These are phyloP conservation scores for Pyrenophora tritici-repentis DNA, from an alignment of 2,329 filamentous ascomycete genomes.

Conservation along the genomic window DNA sequence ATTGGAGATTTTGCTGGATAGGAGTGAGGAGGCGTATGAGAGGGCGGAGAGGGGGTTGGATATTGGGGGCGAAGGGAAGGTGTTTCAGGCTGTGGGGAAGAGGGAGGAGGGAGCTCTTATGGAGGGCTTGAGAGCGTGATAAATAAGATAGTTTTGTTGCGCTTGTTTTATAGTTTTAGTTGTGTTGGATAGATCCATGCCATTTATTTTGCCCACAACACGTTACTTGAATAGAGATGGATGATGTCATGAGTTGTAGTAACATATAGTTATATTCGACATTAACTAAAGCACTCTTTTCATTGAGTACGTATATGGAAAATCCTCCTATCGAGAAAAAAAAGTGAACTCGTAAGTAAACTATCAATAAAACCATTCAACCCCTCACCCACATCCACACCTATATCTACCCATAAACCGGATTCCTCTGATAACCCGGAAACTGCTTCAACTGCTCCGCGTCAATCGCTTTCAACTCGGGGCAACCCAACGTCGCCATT, in stretches of 20 bases:
- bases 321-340: too few relatives aligned
- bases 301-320: too few relatives aligned
- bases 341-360: too few relatives aligned
- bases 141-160: background rate
- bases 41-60: conserved; percentile 79
- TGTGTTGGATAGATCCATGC: too few relatives aligned
- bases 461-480: conserved; percentile 23
- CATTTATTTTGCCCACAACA: too few relatives aligned
- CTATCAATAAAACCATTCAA: too few relatives aligned
- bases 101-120: conserved; percentile 59
- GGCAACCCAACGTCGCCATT: conserved; percentile 23
- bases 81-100: conserved; percentile 83
- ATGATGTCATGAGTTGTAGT: too few relatives aligned
- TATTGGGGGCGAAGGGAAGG: conserved; percentile 62
- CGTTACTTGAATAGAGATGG: too few relatives aligned
- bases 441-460: conserved; percentile 20
- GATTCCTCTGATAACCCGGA: conserved; percentile 24
- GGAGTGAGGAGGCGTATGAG: conserved; percentile 69
- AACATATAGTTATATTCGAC: too few relatives aligned
- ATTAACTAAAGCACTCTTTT: too few relatives aligned
- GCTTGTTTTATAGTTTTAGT: too few relatives aligned
- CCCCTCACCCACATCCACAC: too few relatives aligned
- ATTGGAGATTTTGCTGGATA: conserved; percentile 76
- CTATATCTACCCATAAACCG: conserved; percentile 25
- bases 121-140: conserved; percentile 53